Evolutionary conservation across 495 filamentous ascomycete species (phyloP), one percentile per base, ranked within the genome.

Genomic region (Cercophora scortea): DNA sequence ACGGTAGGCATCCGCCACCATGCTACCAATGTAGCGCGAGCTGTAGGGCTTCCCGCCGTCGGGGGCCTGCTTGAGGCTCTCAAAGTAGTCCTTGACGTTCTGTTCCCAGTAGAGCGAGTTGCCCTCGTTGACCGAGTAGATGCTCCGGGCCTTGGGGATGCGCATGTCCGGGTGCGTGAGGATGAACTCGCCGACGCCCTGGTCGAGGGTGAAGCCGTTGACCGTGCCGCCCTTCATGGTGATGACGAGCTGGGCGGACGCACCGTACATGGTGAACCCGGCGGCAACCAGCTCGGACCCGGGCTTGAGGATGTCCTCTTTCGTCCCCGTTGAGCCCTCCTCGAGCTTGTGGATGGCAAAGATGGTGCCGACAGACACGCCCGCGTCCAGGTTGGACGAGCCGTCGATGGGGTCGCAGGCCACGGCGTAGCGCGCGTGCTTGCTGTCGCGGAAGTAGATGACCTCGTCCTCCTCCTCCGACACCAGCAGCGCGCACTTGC

Each of bases 211-310:
- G 76, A 97, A 98, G 52, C 92, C 93, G 69, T 97, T 95, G 72
- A 98, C 93, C 50, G 68, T 79, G 42, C 93, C 90, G 51, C 88
- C 89, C 67, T 85, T 87, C 90, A 98, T 97, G 41, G 93, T 98
- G 68, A 98, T 86, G 50, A 98, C 93, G 48, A 98, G 77, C 71
- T 96, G 91, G 7, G 93, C 86, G 18, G 90, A 95, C 58, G 93
- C 93, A 62, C 93, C 93, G 71, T 98, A 98, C 93, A 98, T 98
- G 68, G 93, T 98, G 76, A 98, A 98, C 2, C 93, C 93, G 4
- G 88, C 85, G 17, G 94, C 93, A 32, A 97, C 84, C 33, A 97
- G 81, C 68, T 94, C 89, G 2, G 88, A 89, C 38, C 94, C 93
- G 1, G 94, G 88, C 67, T 81, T 82, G 50, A 95, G 80, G 40